phyloP scores from a whole-genome alignment of 2,329 filamentous ascomycete species.

The Chaetomiaceae sp. region DNA sequence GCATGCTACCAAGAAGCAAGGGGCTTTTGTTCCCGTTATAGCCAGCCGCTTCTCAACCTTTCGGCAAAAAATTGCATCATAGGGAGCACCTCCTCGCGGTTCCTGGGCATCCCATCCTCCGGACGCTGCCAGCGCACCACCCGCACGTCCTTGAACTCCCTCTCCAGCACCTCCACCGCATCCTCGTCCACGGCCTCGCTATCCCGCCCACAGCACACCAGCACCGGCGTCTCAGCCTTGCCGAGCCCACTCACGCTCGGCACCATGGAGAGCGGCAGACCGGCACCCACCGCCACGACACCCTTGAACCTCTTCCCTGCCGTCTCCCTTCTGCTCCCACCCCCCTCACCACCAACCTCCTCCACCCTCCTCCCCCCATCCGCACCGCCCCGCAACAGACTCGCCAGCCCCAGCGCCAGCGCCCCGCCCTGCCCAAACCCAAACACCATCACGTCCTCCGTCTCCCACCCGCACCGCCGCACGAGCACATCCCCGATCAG shows the following conservation, averaged over 20 bases:
- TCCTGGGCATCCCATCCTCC: constrained; percentile 77
- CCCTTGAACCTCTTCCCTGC: constrained; percentile 37
- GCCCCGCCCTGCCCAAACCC: constrained; percentile 64
- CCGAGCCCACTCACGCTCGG: constrained; percentile 37
- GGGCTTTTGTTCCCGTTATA: constrained; percentile 1
- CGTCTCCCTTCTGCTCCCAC: not conserved
- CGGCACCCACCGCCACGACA: constrained; percentile 44
- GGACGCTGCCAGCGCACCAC: constrained; percentile 62
- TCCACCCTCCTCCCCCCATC: constrained; percentile 13
- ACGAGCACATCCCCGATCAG: constrained; percentile 49
- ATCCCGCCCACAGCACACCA: constrained; percentile 52
- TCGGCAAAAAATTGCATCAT: constrained; percentile 80
- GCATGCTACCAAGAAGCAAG: too few species aligned
- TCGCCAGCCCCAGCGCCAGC: constrained; percentile 41
- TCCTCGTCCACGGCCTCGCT: constrained; percentile 48
- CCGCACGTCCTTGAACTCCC: constrained; percentile 60
- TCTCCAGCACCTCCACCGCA: constrained; percentile 57
- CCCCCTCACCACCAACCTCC: not conserved
- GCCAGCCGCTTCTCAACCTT: constrained; percentile 41
- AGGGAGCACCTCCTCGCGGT: constrained; percentile 78
- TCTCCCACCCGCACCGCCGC: constrained; percentile 51
- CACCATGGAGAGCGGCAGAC: constrained; percentile 51
- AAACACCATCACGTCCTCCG: constrained; percentile 55
- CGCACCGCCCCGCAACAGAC: too few species aligned
- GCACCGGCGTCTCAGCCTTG: constrained; percentile 57